These are phyloP conservation scores for Calonectria henricotiae DNA, from an alignment of 2,329 filamentous ascomycete species.

Conservation along the genomic window DNA sequence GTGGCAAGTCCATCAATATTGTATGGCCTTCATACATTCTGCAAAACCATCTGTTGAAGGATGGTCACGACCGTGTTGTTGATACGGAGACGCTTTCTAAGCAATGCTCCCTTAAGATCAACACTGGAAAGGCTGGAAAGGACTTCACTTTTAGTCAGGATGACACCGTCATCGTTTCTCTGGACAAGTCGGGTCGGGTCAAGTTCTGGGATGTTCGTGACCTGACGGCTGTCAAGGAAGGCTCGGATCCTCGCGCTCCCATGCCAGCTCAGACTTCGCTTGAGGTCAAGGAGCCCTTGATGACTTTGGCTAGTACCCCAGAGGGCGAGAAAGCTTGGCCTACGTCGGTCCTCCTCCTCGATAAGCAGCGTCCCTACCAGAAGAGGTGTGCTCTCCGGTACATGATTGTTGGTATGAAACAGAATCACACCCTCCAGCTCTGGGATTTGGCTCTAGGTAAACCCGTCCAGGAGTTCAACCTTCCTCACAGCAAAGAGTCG, in stretches of 20 bases:
- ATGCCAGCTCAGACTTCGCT: constrained; percentile 73
- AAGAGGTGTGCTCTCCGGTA: constrained; percentile 93
- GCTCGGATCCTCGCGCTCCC: constrained; percentile 67
- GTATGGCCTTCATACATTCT: constrained; percentile 80
- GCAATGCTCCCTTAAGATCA: constrained; percentile 92
- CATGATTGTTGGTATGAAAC: constrained; percentile 97
- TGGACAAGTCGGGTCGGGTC: constrained; percentile 96
- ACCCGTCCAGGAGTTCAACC: constrained; percentile 96
- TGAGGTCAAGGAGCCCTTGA: constrained; percentile 88
- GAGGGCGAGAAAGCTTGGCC: constrained; percentile 96
- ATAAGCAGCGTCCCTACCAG: constrained; percentile 94
- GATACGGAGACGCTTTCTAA: constrained; percentile 91
- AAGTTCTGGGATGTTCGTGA: constrained; percentile 98
- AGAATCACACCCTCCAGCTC: constrained; percentile 97
- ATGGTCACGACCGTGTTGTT: constrained; percentile 78
- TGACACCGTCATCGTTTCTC: constrained; percentile 92
- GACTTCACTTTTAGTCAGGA: constrained; percentile 99
- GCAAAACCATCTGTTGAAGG: constrained; percentile 76
- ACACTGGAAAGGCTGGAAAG: constrained; percentile 97
- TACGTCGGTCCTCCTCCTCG: constrained; percentile 94
- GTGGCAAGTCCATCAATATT: constrained; percentile 96
- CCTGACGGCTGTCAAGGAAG: constrained; percentile 73
- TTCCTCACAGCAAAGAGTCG: constrained; percentile 95
- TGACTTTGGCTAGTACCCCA: constrained; percentile 89
- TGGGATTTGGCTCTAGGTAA: constrained; percentile 98